Percentiles rank a stretch among this genome's conserved stretches.
Evolutionary conservation across 2,329 filamentous ascomycete genomes (phyloP).

Genomic region (Trichoderma sp.): DNA sequence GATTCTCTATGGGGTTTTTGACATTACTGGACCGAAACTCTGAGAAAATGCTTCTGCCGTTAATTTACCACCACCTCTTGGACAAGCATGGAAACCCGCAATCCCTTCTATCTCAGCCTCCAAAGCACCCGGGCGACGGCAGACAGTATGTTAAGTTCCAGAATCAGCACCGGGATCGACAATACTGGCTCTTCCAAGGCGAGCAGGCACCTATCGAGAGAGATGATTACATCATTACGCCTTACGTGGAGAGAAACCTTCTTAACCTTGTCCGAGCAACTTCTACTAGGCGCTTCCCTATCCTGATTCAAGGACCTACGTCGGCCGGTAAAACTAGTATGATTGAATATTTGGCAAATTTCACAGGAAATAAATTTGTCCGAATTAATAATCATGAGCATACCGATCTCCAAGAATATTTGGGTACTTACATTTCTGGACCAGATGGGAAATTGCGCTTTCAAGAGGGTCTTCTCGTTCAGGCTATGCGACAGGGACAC

Average conservation of each 20-base stretch:
- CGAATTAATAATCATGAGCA: conserved; percentile 99
- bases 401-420: conserved; percentile 94
- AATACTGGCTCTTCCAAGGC: conserved; percentile 89
- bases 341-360: conserved; percentile 97
- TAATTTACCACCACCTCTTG: conserved; percentile 79
- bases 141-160: conserved; percentile 76
- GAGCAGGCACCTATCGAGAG: conserved; percentile 61
- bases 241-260: conserved; percentile 90
- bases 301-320: conserved; percentile 93
- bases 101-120: conserved; percentile 72
- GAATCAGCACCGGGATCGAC: conserved; percentile 60
- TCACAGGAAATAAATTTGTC: conserved; percentile 94
- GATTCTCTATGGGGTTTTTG: conserved; percentile 96
- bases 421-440: conserved; percentile 89
- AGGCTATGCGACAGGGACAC: conserved; percentile 85
- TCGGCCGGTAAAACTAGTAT: conserved; percentile 98
- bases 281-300: conserved; percentile 86
- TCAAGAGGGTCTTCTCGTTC: conserved; percentile 89
- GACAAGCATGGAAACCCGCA: conserved; percentile 63
- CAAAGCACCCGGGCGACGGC: conserved; percentile 73
- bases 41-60: conserved; percentile 70
- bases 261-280: conserved; percentile 91
- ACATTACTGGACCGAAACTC: conserved; percentile 83
- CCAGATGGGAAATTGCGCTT: conserved; percentile 81
- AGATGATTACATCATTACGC: conserved; percentile 91